Percentiles rank a stretch among this genome's conserved stretches.
phyloP scores from a whole-genome alignment of 2,329 filamentous ascomycete genomes.

The Verticillium zaregamsianum region DNA sequence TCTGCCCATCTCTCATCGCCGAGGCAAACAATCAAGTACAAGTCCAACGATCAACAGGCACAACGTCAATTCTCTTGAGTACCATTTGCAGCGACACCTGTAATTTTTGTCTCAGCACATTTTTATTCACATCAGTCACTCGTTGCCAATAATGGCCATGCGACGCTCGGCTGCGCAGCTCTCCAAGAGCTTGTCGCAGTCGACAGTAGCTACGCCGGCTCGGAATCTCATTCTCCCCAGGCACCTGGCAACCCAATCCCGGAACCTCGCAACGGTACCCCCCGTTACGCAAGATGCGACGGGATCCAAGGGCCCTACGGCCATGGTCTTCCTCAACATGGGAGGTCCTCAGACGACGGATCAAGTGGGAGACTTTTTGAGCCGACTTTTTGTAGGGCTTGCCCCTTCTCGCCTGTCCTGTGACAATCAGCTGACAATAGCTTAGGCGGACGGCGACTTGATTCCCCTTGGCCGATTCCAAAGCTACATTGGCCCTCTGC shows the following conservation, averaged over 20 bases:
- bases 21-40: background rate
- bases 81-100: background rate
- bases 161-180: slow-evolving; percentile 33
- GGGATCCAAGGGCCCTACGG: slow-evolving; percentile 75
- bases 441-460: slow-evolving; percentile 84
- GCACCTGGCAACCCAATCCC: slow-evolving; percentile 32
- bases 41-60: background rate
- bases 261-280: slow-evolving; percentile 59
- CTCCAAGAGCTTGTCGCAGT: slow-evolving; percentile 21
- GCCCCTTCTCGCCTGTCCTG: slow-evolving; percentile 3
- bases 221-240: slow-evolving; percentile 19
- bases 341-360: slow-evolving; percentile 84
- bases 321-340: slow-evolving; percentile 99
- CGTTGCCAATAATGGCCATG: slow-evolving; percentile 29
- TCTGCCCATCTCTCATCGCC: background rate
- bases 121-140: background rate
- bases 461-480: slow-evolving; percentile 94
- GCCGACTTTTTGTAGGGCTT: slow-evolving; percentile 76
- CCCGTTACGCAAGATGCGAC: slow-evolving; percentile 76
- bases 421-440: background rate
- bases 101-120: background rate
- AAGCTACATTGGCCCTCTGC: slow-evolving; percentile 82
- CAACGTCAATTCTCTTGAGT: background rate
- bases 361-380: slow-evolving; percentile 87
- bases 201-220: slow-evolving; percentile 9